These are phyloP conservation scores for Exophiala mesophila DNA, from an alignment of 2,329 filamentous ascomycete species.

Conservation along the genomic window DNA sequence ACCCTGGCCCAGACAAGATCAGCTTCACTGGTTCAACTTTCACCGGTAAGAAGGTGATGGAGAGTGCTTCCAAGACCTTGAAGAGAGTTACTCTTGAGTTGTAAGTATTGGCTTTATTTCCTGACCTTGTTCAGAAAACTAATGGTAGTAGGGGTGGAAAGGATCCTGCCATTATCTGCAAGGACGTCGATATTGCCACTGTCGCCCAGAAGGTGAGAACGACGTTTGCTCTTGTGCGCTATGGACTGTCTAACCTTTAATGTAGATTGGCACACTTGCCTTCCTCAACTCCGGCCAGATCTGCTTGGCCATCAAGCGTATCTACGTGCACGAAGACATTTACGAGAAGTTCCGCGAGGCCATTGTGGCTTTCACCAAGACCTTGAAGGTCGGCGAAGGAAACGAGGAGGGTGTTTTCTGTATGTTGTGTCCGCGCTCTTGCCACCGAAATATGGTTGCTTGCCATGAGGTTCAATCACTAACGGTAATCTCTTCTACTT, in stretches of 20 bases:
- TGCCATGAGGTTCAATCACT: too few relatives aligned
- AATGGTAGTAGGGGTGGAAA: conserved; percentile 55
- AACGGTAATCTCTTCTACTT: neutral
- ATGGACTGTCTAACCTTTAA: neutral
- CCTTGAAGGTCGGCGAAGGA: conserved; percentile 31
- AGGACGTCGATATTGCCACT: conserved; percentile 53
- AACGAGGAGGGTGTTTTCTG: conserved; percentile 41
- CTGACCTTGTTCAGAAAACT: conserved; percentile 8
- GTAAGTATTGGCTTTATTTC: conserved; percentile 15
- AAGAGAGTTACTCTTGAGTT: conserved; percentile 60
- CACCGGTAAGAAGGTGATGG: conserved; percentile 59
- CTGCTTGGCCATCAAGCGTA: conserved; percentile 51
- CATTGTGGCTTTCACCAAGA: conserved; percentile 40
- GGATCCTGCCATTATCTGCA: conserved; percentile 55
- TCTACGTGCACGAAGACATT: conserved; percentile 56
- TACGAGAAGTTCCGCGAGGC: conserved; percentile 46
- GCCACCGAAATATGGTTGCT: too few relatives aligned
- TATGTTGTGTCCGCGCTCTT: neutral
- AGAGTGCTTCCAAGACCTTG: conserved; percentile 51
- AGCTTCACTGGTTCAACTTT: conserved; percentile 59
- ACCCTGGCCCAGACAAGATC: conserved; percentile 58
- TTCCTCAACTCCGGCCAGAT: conserved; percentile 59
- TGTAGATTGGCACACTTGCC: conserved; percentile 41
- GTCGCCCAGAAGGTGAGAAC: conserved; percentile 39
- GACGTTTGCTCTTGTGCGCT: neutral